A percentile compares a stretch with the other conserved stretches of the same genome.
Conservation (phyloP, 345 rosid species). For the Salix exigua region DNA sequence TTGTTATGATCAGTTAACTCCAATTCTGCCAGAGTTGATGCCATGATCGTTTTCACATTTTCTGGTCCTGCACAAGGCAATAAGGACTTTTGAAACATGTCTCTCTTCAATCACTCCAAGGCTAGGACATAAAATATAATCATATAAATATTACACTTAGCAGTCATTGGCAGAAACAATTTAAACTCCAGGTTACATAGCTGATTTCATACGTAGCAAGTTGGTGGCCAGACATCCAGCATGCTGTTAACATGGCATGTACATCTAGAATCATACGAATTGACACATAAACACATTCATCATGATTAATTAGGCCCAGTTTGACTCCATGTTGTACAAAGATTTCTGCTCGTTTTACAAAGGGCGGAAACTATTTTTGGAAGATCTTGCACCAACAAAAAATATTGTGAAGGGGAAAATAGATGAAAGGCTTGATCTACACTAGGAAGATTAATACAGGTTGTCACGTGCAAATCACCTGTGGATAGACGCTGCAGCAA, state of each 20-base stretch:
- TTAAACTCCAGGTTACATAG: not conserved
- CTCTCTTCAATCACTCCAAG: not conserved
- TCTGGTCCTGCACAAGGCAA: constrained; percentile 48
- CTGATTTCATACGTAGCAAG: not conserved
- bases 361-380: not conserved
- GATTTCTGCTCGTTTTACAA: not conserved
- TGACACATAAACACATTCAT: not conserved
- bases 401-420: not conserved
- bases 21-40: constrained; percentile 51
- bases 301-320: not conserved
- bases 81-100: not conserved
- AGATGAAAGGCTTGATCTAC: not conserved
- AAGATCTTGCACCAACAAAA: not conserved
- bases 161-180: not conserved
- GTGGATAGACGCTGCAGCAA: constrained; percentile 51
- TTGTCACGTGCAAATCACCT: constrained; percentile 31
- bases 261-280: not conserved
- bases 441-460: constrained; percentile 7
- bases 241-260: not conserved
- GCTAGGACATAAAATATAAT: not conserved
- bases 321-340: not conserved
- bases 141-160: not conserved
- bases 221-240: not conserved
- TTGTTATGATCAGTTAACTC: constrained; percentile 64
- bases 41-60: constrained; percentile 47